Percentiles rank a stretch among this genome's conserved stretches.
Evolutionary conservation across 495 filamentous ascomycete genomes (phyloP).

Genomic region (Acidomyces sp.): DNA sequence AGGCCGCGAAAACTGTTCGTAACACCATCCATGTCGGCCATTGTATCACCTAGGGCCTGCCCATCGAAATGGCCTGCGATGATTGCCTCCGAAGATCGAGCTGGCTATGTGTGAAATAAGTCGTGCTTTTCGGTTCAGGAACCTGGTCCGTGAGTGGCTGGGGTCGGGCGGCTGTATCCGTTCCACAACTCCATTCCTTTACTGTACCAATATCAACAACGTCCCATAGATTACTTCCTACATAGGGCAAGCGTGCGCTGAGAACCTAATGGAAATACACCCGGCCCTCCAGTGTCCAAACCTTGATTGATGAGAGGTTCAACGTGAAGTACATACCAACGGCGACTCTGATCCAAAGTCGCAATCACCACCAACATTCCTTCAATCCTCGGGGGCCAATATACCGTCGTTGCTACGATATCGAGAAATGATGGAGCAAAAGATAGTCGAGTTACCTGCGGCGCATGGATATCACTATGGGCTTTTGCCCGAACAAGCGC

Average conservation of each 20-base stretch:
- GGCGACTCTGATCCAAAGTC: too few relatives aligned
- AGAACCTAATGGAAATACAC: too few relatives aligned
- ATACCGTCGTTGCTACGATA: not conserved
- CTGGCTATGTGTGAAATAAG: not conserved
- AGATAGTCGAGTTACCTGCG: too few relatives aligned
- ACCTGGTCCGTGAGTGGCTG: not conserved
- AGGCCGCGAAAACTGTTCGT: slow-evolving; percentile 8
- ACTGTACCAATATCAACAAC: too few relatives aligned
- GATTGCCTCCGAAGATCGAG: not conserved
- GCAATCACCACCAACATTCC: not conserved
- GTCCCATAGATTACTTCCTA: too few relatives aligned
- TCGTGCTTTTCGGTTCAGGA: not conserved
- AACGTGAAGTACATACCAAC: not conserved
- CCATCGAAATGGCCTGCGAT: not conserved
- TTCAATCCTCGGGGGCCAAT: not conserved
- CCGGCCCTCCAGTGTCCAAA: too few relatives aligned
- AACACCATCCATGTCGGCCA: slow-evolving; percentile 10
- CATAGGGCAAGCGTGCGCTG: too few relatives aligned
- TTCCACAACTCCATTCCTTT: too few relatives aligned
- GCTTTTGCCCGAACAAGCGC: not conserved
- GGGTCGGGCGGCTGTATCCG: not conserved
- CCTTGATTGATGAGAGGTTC: not conserved
- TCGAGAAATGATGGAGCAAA: not conserved
- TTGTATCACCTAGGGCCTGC: not conserved
- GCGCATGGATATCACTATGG: not conserved